Evolutionary conservation across 192 early-diverging fungal genomes (phyloP).

Genomic region (Gaertneriomyces sp.): DNA sequence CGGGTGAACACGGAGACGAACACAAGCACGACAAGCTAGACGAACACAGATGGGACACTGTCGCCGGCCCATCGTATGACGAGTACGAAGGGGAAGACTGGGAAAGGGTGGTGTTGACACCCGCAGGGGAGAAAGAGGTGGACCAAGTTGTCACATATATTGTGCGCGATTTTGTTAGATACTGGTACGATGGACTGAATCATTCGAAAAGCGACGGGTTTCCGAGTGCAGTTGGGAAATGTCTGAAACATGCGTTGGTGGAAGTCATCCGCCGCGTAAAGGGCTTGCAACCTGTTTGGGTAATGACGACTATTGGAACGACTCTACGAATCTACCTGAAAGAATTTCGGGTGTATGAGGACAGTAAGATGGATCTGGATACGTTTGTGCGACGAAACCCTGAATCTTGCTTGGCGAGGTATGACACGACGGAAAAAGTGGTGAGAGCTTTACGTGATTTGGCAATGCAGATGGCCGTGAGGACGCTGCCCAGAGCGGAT

Average conservation of each 20-base stretch:
- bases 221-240: constrained; percentile 22
- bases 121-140: constrained; percentile 4
- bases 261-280: constrained; percentile 33
- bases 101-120: not conserved
- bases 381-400: constrained; percentile 29
- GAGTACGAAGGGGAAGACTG: not conserved
- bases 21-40: too few species aligned
- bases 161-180: constrained; percentile 39
- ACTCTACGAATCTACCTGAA: constrained; percentile 1
- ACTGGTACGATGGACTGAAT: constrained; percentile 41
- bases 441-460: constrained; percentile 34
- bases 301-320: not conserved
- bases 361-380: constrained; percentile 25
- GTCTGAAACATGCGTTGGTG: constrained; percentile 25
- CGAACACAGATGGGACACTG: not conserved
- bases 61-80: not conserved
- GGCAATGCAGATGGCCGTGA: constrained; percentile 27
- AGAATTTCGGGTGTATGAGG: constrained; percentile 40
- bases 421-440: constrained; percentile 3
- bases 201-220: constrained; percentile 37
- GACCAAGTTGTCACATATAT: constrained; percentile 31
- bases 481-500: constrained; percentile 35
- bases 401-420: constrained; percentile 28
- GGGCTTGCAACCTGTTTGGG: not conserved
- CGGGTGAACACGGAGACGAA: not conserved